Evolutionary conservation across 179 eudicot genomes (phyloP), one percentile per base, ranked within the genome.

Genomic region (Amaranthus tricolor): DNA sequence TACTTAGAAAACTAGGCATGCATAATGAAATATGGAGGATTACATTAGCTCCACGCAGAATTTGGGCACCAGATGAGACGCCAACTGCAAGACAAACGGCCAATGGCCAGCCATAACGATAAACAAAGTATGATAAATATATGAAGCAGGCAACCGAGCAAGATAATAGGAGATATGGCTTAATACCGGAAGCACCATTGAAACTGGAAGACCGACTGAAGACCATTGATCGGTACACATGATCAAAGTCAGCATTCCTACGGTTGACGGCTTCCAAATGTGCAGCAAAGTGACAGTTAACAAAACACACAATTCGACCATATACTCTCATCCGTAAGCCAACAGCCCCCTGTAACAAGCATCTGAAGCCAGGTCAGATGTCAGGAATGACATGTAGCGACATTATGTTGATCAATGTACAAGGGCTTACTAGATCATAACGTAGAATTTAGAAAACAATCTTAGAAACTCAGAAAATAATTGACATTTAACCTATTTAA

Each of bases 271-370:
- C 99, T 75, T 96, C 99, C 77, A 88, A 71, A 76, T 96, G 98
- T 57, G 99, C 98, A 80, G 99, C 99, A 87, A 96, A 96, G 82
- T 96, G 99, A 82, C 99, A 91, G 80, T 93, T 93, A 73, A 96
- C 96, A 80, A 96, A 96, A 83, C 99, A 96, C 84, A 96, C 80
- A 71, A 77, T 83, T 77, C 98, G 86, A 76, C 84, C 96, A 82
- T 86, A 90, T 10, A 96, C 84, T 86, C 97, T 91, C 95, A 96
- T 89, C 86, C 94, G 89, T 82, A 96, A 84, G 71, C 94, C 97
- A 84, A 96, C 99, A 67, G 98, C 99, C 79, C 99, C 99, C 99
- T 96, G 97, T 71, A 78, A 61, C 48, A 57, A 76, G 64, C 64
- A 78, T 72, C 63, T 70, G 68, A 56, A 81, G 80, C 74, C 80